phyloP scores from a whole-genome alignment of 441 rosid genomes.

The Aleurites moluccanus region DNA sequence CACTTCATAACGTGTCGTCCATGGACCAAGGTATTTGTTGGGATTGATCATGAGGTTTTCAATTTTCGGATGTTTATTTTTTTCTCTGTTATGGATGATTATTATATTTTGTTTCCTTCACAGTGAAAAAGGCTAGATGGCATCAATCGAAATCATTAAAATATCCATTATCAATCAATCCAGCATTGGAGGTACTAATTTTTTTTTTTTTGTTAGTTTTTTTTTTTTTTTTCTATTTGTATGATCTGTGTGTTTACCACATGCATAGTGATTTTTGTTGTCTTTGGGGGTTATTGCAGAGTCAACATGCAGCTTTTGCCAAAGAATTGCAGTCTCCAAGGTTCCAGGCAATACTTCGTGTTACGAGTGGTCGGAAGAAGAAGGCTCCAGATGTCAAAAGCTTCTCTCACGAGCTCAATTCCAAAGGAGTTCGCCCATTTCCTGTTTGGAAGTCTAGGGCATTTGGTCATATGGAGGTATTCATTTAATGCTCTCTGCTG shows the following conservation, averaged over 20 bases:
- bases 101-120: not conserved
- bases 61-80: not conserved
- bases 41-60: not conserved
- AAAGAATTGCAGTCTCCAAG: slow-evolving; percentile 90
- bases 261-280: not conserved
- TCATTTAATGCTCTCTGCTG: not conserved
- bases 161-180: slow-evolving; percentile 44
- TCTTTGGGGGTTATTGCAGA: slow-evolving; percentile 38
- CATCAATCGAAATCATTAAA: slow-evolving; percentile 70
- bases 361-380: slow-evolving; percentile 89
- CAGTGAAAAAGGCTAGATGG: slow-evolving; percentile 65
- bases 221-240: slow-evolving; percentile 1
- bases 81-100: not conserved
- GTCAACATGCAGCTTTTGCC: slow-evolving; percentile 59
- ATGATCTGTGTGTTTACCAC: not conserved
- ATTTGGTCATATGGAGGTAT: slow-evolving; percentile 90
- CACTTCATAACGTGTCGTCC: slow-evolving; percentile 27
- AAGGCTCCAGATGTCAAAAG: slow-evolving; percentile 83
- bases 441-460: slow-evolving; percentile 93
- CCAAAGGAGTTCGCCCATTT: slow-evolving; percentile 94
- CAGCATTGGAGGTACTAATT: slow-evolving; percentile 70
- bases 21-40: slow-evolving; percentile 43
- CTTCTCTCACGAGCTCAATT: slow-evolving; percentile 98
- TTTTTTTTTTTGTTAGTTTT: not conserved
- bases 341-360: slow-evolving; percentile 82